These are phyloP conservation scores for Gaeumannomyces tritici DNA, from an alignment of 2,329 filamentous ascomycete species.

Conservation along the genomic window DNA sequence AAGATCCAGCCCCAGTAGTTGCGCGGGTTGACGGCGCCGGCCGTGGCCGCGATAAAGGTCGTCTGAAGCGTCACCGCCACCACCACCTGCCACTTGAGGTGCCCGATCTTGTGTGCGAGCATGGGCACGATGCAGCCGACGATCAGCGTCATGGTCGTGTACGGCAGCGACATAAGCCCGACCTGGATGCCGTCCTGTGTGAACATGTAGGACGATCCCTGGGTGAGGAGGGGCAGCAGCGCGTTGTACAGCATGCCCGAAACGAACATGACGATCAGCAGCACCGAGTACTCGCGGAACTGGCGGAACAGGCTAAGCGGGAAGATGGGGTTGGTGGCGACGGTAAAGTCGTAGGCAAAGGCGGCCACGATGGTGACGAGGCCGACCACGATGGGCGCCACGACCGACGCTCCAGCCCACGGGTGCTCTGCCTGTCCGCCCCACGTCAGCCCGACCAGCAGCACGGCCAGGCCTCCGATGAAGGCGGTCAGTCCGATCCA, in stretches of 20 bases:
- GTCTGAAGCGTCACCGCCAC: conserved; percentile 19
- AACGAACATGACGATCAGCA: conserved; percentile 20
- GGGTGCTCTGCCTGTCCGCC: conserved; percentile 11
- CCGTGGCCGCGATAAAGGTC: conserved; percentile 13
- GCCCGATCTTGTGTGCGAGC: conserved; percentile 20
- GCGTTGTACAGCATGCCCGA: conserved; percentile 19
- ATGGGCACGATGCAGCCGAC: conserved; percentile 20
- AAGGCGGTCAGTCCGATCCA: conserved; percentile 5
- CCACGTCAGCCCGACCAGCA: conserved; percentile 7
- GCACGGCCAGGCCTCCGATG: conserved; percentile 5
- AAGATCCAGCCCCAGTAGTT: conserved; percentile 1
- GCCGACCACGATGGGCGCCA: conserved; percentile 13
- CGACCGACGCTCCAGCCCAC: conserved; percentile 8
- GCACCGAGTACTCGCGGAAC: conserved; percentile 19
- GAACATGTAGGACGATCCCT: conserved; percentile 20
- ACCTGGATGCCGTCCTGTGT: conserved; percentile 18
- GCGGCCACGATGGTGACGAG: conserved; percentile 8
- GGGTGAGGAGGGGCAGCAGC: conserved; percentile 16
- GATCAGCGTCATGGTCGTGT: conserved; percentile 11
- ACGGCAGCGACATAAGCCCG: conserved; percentile 8
- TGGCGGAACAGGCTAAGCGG: conserved; percentile 16
- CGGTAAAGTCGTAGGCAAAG: conserved; percentile 15
- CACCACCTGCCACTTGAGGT: conserved; percentile 19
- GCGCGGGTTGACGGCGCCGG: neutral
- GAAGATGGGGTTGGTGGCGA: conserved; percentile 14